Evolutionary conservation across 2,329 filamentous ascomycete species (phyloP), one percentile per base, ranked within the genome.

Genomic region (Penicillium sp.): DNA sequence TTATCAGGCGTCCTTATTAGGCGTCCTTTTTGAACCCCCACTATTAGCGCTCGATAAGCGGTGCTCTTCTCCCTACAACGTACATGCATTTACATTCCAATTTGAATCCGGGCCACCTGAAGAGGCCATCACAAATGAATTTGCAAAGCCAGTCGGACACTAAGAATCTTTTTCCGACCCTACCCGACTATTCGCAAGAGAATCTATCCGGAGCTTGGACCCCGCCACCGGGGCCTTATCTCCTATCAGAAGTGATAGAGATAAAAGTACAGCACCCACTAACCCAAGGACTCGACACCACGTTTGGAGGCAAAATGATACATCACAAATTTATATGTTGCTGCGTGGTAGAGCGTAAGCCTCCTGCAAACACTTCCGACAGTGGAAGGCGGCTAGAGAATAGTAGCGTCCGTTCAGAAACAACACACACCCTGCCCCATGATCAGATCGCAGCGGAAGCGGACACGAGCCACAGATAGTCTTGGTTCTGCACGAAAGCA

Each of bases 241-340:
- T 63, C 57, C 53, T 64, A 66, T 66, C 60, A 65, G 42, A 56
- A 44, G 57, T 43, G 48, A 53, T 55, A 57, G 59, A 58, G 57
- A 60, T 43, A 51, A 48, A 54, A 55, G 50, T 64, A 53, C 51
- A 53, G 55, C 38, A 47, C 49, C 29, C 53, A 60, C 53, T 31
- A 44, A 59, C 57, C 54, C 42, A 49, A 56, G 19, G 36, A 49
- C 31, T 52, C 33, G 27, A 27, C 19, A 49, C 27, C 45, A 53
- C 21, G 41, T 41, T 57, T 8, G 10, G 21, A 53, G 53, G 1
- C 27, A 41, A 27, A 44, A 36, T 42, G 55, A 53, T 38, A 56
- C 31, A 59, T 57, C 50, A 55, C 23, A 53, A 53, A 48, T n/a
- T 17, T 31, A 45, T 38, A 39, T 31, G 42, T 39, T 49, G 9